These are phyloP conservation scores for Vaccinium darrowii DNA, from an alignment of 148 eudicot species.

Conservation along the genomic window DNA sequence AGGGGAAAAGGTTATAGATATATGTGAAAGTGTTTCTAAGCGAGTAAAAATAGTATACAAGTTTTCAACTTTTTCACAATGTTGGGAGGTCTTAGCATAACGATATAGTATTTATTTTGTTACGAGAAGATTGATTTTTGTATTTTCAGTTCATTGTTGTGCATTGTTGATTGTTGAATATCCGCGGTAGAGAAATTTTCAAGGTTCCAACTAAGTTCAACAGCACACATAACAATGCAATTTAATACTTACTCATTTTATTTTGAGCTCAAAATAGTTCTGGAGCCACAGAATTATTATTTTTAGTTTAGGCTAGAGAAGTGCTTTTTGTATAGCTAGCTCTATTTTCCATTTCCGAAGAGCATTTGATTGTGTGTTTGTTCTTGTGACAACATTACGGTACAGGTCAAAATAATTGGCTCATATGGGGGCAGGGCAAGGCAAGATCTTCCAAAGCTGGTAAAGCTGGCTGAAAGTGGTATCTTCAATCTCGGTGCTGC, in stretches of 20 bases:
- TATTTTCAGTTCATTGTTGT: background rate
- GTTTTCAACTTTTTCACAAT: background rate
- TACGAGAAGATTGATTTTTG: background rate
- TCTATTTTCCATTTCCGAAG: background rate
- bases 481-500: conserved; percentile 74
- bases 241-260: background rate
- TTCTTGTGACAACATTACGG: background rate
- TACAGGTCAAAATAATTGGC: conserved; percentile 89
- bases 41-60: background rate
- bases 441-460: conserved; percentile 92
- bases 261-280: background rate
- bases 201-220: background rate
- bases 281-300: background rate
- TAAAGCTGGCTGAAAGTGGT: conserved; percentile 84
- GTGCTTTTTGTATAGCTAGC: background rate
- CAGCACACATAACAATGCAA: background rate
- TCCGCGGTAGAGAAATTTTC: background rate
- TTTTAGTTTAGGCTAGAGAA: background rate
- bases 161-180: background rate
- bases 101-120: background rate
- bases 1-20: no score
- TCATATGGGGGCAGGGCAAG: conserved; percentile 97
- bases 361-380: background rate
- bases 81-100: background rate
- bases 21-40: background rate